Percentiles rank a stretch among this genome's conserved stretches.
phyloP scores from a whole-genome alignment of 306 rosid genomes.

The Quercus glauca region DNA sequence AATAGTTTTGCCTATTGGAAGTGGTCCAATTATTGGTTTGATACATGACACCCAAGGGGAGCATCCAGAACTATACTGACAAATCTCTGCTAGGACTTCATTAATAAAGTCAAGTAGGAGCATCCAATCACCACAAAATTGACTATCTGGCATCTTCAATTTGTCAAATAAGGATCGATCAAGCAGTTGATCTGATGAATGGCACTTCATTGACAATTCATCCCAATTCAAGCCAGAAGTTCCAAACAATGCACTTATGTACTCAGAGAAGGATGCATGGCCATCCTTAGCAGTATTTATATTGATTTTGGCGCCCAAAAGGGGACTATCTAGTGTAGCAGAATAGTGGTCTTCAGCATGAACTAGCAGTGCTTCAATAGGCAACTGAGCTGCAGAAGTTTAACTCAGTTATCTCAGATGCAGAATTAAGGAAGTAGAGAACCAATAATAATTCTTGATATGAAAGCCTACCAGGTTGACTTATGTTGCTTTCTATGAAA shows the following conservation, averaged over 20 bases:
- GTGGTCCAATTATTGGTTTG: conserved; percentile 29
- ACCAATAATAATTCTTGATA: neutral
- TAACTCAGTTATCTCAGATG: conserved; percentile 17
- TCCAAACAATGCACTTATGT: conserved; percentile 36
- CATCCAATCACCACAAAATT: conserved; percentile 26
- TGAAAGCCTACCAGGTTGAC: conserved; percentile 40
- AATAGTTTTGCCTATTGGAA: conserved; percentile 35
- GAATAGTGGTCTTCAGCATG: conserved; percentile 23
- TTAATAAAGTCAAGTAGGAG: conserved; percentile 47
- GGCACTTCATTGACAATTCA: conserved; percentile 33
- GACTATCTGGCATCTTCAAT: conserved; percentile 31
- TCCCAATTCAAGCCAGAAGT: conserved; percentile 47
- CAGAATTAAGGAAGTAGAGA: conserved; percentile 11
- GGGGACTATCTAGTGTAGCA: conserved; percentile 26
- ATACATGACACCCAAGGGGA: conserved; percentile 32
- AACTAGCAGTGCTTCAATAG: conserved; percentile 9
- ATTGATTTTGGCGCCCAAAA: conserved; percentile 13
- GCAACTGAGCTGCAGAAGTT: conserved; percentile 41
- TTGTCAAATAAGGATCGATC: conserved; percentile 41
- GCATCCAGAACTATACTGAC: conserved; percentile 35
- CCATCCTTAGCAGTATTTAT: conserved; percentile 22
- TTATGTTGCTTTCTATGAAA: conserved; percentile 10
- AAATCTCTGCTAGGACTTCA: conserved; percentile 47
- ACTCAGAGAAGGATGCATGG: conserved; percentile 24
- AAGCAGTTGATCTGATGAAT: conserved; percentile 32